Evolutionary conservation across 2,329 filamentous ascomycete genomes (phyloP), one percentile per base, ranked within the genome.

Genomic region (Alternaria burnsii): DNA sequence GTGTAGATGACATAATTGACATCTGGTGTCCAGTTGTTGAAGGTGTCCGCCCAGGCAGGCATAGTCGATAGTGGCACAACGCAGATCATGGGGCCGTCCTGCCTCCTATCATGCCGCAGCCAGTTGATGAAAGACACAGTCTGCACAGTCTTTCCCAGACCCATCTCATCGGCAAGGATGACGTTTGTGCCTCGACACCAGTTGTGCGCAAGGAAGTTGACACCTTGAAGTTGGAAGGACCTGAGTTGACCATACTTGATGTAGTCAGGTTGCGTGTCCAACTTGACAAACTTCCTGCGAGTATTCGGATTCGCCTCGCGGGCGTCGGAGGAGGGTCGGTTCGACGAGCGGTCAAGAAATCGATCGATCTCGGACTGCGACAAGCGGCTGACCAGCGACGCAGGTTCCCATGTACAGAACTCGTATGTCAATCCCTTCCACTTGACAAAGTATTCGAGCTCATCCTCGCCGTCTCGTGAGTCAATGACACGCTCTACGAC

Each of bases 111-210:
- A 79, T 98, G 94, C 55, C 93, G 91, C 61, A 99, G 85, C 94
- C 95, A 99, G 76, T 94, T 97, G 78, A 99, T 90, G 78, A 98
- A 98, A 0, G 94, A 89, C 28, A 99, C 94, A 0, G 94, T 97
- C 80, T 99, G 95, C 0, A 99, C 95, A 0, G 95, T 99, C 82
- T 99, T 99, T 28, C 95, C 95, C 14, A 99, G 85, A 71, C 95
- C 95, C 95, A 99, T 99, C 80, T 99, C 95, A 76, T 99, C 95
- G 50, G 95, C 95, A 54, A 99, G 86, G 71, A 99, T 97, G 74
- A 98, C 95, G 71, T 98, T 99, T 78, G 95, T 95, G 56, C 89
- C 89, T 72, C 91, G 90, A 54, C 91, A 92, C 96, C 96, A 99
- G 79, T 98, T 97, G 80, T 97, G 93, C 46, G 92, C 92, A 64